phyloP scores from a whole-genome alignment of 2,329 filamentous ascomycete species.

The Alternaria consortialis region DNA sequence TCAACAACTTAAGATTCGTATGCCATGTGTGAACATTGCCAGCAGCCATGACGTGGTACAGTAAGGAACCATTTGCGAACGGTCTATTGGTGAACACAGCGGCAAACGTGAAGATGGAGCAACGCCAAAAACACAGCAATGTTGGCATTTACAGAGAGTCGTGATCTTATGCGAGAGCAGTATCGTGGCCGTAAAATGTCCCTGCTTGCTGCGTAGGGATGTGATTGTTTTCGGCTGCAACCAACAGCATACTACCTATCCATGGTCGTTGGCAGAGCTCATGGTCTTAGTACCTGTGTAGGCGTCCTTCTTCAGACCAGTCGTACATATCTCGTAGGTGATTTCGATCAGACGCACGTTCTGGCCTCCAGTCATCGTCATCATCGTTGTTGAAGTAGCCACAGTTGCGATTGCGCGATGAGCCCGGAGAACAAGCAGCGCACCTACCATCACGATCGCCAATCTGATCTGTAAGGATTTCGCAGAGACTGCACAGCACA shows the following conservation, averaged over 20 bases:
- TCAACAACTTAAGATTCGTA: background rate
- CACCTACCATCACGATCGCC: constrained; percentile 22
- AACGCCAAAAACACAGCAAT: constrained; percentile 1
- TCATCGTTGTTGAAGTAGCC: constrained; percentile 18
- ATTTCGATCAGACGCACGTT: constrained; percentile 19
- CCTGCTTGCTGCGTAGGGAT: background rate
- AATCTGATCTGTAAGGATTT: constrained; percentile 28
- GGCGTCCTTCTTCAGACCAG: constrained; percentile 26
- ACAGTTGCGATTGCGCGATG: constrained; percentile 2
- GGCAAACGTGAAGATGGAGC: constrained; percentile 7
- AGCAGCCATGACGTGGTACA: constrained; percentile 20
- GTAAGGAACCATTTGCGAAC: constrained; percentile 14
- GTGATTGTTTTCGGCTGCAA: background rate
- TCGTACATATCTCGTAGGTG: constrained; percentile 26
- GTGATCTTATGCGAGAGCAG: background rate
- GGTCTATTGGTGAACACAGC: constrained; percentile 9
- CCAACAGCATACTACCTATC: background rate
- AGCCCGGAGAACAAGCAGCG: constrained; percentile 19
- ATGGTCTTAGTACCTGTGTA: constrained; percentile 2
- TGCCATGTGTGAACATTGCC: constrained; percentile 10
- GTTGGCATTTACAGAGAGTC: background rate
- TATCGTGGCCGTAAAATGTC: background rate
- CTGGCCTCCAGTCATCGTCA: constrained; percentile 22
- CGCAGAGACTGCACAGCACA: constrained; percentile 31
- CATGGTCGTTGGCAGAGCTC: background rate